Conservation (phyloP, 805 yeast genomes). For the Candida ipomoeae region DNA sequence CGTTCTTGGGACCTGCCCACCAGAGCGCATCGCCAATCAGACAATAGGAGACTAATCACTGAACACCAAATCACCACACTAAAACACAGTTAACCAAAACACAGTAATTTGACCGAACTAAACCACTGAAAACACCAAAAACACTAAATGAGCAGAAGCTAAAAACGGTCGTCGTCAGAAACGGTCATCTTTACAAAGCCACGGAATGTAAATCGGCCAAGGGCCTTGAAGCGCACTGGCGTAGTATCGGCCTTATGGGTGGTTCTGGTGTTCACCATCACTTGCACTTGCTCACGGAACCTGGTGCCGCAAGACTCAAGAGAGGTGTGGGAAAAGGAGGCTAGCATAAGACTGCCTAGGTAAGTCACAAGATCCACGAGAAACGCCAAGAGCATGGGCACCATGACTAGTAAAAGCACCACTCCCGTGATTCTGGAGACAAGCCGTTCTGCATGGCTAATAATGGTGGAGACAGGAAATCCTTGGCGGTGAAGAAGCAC, state of each 20-base stretch:
- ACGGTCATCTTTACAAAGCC: neutral
- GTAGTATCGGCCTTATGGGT: neutral
- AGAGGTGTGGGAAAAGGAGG: neutral
- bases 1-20: neutral
- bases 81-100: no score
- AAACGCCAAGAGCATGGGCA: neutral
- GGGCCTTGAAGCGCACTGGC: neutral
- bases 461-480: neutral
- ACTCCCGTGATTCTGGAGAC: neutral
- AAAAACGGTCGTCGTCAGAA: conserved; percentile 1
- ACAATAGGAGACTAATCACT: neutral
- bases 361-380: conserved; percentile 1
- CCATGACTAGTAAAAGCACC: neutral
- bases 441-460: neutral
- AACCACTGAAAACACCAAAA: no score
- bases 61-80: no score
- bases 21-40: neutral
- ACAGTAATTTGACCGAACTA: no score
- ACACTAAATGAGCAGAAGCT: neutral
- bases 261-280: neutral
- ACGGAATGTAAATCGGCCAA: neutral
- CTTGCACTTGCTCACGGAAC: neutral
- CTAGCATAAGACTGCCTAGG: neutral
- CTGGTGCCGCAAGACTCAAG: neutral
- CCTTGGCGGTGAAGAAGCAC: neutral